Evolutionary conservation across 176 grass and related monocot genomes (phyloP).

Genomic region (Tillandsia fasciculata): DNA sequence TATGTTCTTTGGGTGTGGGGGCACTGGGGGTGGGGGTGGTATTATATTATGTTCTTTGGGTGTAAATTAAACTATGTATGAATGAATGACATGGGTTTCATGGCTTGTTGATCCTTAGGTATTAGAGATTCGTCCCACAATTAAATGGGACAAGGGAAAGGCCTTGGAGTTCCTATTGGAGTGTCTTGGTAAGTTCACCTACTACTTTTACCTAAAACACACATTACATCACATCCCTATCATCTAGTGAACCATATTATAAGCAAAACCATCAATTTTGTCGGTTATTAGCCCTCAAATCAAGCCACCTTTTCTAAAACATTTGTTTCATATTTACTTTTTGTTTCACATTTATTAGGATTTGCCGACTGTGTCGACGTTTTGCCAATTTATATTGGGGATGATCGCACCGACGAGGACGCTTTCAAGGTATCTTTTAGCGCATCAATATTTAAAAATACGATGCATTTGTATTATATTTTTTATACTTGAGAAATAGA

Average conservation of each 20-base stretch:
- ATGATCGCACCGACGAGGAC: conserved; percentile 94
- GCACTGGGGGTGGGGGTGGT: too few species aligned
- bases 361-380: conserved; percentile 49
- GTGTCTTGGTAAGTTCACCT: conserved; percentile 44
- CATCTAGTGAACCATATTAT: background rate
- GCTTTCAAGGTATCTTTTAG: conserved; percentile 57
- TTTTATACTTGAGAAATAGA: too few species aligned
- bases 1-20: too few species aligned
- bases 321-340: background rate
- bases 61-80: background rate
- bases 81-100: background rate
- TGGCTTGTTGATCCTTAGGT: conserved; percentile 31
- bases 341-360: conserved; percentile 18
- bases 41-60: background rate
- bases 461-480: too few species aligned
- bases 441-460: background rate
- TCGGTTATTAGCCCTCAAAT: background rate
- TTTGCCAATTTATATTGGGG: conserved; percentile 77
- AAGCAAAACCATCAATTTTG: background rate
- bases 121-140: conserved; percentile 70
- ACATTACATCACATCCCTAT: background rate
- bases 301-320: background rate
- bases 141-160: conserved; percentile 98
- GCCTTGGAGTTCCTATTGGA: conserved; percentile 92
- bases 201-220: background rate